Percentiles rank a stretch among this genome's conserved stretches.
Conservation (phyloP, 345 rosid species). For the Populus euphratica region DNA sequence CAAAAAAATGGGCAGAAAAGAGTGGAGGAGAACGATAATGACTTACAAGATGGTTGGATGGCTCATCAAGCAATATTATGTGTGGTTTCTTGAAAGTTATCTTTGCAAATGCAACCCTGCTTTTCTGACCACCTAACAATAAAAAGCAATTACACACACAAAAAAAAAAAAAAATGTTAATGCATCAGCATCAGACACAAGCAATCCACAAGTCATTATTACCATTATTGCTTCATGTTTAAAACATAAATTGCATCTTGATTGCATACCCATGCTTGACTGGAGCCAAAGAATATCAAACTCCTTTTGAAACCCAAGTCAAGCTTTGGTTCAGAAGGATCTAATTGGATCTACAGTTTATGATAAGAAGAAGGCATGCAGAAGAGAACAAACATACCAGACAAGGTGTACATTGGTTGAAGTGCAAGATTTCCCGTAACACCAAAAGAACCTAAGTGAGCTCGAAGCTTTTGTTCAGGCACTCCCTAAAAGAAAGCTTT, state of each 20-base stretch:
- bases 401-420: constrained; percentile 97
- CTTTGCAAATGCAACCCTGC: constrained; percentile 98
- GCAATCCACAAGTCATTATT: background rate
- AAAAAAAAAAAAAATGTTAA: background rate
- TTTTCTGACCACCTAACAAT: constrained; percentile 88
- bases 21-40: constrained; percentile 4
- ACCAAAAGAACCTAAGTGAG: constrained; percentile 95
- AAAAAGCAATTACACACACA: constrained; percentile 4
- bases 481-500: constrained; percentile 62
- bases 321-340: background rate
- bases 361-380: background rate
- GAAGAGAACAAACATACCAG: constrained; percentile 48
- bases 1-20: background rate
- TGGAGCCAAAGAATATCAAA: background rate
- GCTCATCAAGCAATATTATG: constrained; percentile 93
- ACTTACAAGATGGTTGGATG: constrained; percentile 99
- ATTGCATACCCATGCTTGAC: constrained; percentile 4
- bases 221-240: background rate
- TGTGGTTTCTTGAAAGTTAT: constrained; percentile 98
- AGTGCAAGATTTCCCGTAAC: constrained; percentile 97
- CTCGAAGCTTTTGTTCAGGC: constrained; percentile 89
- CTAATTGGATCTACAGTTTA: background rate
- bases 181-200: background rate
- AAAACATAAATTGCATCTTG: background rate
- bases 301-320: background rate